Conservation (phyloP, 2,329 filamentous ascomycete genomes). For the Alternaria brassicae region DNA sequence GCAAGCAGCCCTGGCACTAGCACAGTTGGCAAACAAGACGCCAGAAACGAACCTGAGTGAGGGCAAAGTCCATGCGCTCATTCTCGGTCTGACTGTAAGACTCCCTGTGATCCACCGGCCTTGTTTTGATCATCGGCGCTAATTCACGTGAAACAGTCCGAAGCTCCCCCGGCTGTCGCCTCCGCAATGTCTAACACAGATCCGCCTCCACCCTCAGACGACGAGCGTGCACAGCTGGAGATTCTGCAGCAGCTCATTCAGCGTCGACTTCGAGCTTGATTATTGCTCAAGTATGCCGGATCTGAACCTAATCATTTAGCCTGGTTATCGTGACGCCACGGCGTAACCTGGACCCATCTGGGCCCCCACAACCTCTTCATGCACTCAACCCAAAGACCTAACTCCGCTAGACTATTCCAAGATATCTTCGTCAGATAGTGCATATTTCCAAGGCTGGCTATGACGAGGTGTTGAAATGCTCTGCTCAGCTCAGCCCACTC, state of each 20-base stretch:
- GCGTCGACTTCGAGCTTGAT: constrained; percentile 39
- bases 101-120: constrained; percentile 30
- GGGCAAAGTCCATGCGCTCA: constrained; percentile 58
- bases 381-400: constrained; percentile 13
- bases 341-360: constrained; percentile 25
- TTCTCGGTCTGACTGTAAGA: constrained; percentile 70
- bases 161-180: constrained; percentile 48
- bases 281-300: constrained; percentile 18
- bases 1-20: constrained; percentile 70
- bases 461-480: constrained; percentile 3
- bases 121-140: constrained; percentile 45
- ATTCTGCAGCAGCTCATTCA: constrained; percentile 44
- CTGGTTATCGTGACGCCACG: constrained; percentile 29
- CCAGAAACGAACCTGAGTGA: constrained; percentile 57
- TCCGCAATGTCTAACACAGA: constrained; percentile 37
- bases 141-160: constrained; percentile 49
- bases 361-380: constrained; percentile 23
- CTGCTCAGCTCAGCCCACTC: constrained; percentile 12
- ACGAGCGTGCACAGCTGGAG: constrained; percentile 41
- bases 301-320: constrained; percentile 26
- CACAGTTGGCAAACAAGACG: constrained; percentile 62
- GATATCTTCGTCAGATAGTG: constrained; percentile 5
- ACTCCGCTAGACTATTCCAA: constrained; percentile 1
- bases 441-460: constrained; percentile 10
- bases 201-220: constrained; percentile 32